phyloP scores from a whole-genome alignment of 441 rosid genomes.

The Arabidopsis hybrid region DNA sequence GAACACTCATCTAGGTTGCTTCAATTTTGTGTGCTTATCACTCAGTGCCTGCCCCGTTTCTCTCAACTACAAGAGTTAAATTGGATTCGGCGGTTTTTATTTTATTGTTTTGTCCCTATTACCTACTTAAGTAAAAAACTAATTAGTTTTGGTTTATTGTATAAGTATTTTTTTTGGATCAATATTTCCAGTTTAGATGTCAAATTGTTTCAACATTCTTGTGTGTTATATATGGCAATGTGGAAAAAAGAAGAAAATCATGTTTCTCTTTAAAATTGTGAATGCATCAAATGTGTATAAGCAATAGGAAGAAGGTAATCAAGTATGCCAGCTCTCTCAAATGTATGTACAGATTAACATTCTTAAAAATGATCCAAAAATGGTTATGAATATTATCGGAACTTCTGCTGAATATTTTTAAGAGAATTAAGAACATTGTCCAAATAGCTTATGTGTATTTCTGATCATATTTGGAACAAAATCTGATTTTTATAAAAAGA shows the following conservation, averaged over 20 bases:
- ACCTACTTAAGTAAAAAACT: not conserved
- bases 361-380: not conserved
- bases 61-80: slow-evolving; percentile 7
- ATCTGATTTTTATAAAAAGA: not conserved
- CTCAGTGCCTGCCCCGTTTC: slow-evolving; percentile 33
- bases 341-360: not conserved
- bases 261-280: not conserved
- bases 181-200: not conserved
- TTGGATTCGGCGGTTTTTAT: slow-evolving; percentile 15
- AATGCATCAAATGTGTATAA: not conserved
- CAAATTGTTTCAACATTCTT: not conserved
- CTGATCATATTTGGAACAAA: not conserved
- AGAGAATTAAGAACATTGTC: not conserved
- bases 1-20: not conserved
- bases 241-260: not conserved
- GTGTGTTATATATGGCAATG: not conserved
- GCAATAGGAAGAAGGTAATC: not conserved
- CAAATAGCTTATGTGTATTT: not conserved
- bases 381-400: not conserved
- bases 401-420: not conserved
- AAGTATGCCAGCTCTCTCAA: not conserved
- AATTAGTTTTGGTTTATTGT: not conserved
- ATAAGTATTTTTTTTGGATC: not conserved
- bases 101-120: slow-evolving; percentile 9
- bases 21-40: not conserved